phyloP scores from a whole-genome alignment of 176 grass and related monocot species.

The Triticum urartu region DNA sequence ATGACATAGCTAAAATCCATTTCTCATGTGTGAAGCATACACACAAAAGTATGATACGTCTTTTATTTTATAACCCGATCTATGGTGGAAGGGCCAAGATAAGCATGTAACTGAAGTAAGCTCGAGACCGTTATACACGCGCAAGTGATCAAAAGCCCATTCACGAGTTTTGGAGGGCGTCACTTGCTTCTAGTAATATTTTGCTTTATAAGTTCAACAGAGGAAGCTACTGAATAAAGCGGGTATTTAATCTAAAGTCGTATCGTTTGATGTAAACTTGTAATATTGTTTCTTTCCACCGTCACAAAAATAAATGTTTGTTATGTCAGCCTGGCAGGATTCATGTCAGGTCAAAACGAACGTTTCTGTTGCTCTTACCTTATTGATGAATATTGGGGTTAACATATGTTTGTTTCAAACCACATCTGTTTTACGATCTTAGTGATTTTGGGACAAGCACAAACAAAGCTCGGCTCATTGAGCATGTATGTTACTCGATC shows the following conservation, averaged over 20 bases:
- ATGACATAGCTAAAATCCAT: no score
- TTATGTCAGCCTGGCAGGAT: not conserved
- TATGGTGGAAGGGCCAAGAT: not conserved
- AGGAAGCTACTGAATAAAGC: constrained; percentile 23
- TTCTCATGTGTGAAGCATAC: no score
- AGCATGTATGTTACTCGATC: no score
- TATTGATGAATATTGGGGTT: no score
- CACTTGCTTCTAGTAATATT: not conserved
- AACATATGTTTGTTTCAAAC: no score
- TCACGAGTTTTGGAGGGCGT: not conserved
- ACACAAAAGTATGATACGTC: no score
- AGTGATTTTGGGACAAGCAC: no score
- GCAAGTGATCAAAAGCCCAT: constrained; percentile 13
- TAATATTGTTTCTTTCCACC: not conserved
- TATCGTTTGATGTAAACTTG: not conserved
- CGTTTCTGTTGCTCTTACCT: no score
- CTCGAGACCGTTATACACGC: not conserved
- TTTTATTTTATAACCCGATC: not conserved
- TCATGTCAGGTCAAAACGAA: no score
- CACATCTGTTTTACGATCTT: no score
- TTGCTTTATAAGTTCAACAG: not conserved
- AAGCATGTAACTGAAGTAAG: not conserved
- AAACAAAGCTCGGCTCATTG: no score
- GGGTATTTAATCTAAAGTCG: not conserved
- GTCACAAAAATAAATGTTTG: not conserved